phyloP scores from a whole-genome alignment of 2,329 filamentous ascomycete species.

The Pochonia chlamydosporia region DNA sequence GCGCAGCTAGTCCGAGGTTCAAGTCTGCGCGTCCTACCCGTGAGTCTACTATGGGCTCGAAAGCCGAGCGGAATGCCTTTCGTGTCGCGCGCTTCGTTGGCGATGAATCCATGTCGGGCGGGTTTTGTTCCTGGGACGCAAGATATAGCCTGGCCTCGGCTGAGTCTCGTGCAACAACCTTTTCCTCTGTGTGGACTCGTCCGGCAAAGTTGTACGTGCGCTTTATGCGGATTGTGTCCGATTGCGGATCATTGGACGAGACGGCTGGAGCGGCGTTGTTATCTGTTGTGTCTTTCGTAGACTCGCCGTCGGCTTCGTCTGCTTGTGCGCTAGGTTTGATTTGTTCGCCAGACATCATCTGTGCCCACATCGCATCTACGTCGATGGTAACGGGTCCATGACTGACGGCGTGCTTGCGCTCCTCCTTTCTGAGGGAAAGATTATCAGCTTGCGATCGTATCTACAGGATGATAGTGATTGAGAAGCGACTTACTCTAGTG shows the following conservation, averaged over 20 bases:
- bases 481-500: constrained; percentile 47
- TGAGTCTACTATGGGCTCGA: constrained; percentile 50
- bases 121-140: constrained; percentile 38
- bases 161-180: constrained; percentile 58
- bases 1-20: constrained; percentile 47
- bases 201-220: constrained; percentile 72
- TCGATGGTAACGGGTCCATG: constrained; percentile 61
- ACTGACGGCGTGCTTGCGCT: constrained; percentile 45
- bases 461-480: background rate
- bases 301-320: constrained; percentile 5
- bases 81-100: constrained; percentile 39
- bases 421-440: constrained; percentile 51
- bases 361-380: constrained; percentile 64
- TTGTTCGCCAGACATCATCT: constrained; percentile 48
- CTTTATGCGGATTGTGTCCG: constrained; percentile 55
- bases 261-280: background rate
- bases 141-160: constrained; percentile 62
- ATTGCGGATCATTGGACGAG: background rate
- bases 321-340: background rate
- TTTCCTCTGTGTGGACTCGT: constrained; percentile 65
- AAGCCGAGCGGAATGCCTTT: constrained; percentile 55
- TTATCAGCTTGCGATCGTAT: constrained; percentile 8
- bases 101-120: constrained; percentile 19
- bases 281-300: constrained; percentile 20
- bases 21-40: constrained; percentile 46